phyloP scores from a whole-genome alignment of 305 asterid species.

The Fraxinus angustifolia region DNA sequence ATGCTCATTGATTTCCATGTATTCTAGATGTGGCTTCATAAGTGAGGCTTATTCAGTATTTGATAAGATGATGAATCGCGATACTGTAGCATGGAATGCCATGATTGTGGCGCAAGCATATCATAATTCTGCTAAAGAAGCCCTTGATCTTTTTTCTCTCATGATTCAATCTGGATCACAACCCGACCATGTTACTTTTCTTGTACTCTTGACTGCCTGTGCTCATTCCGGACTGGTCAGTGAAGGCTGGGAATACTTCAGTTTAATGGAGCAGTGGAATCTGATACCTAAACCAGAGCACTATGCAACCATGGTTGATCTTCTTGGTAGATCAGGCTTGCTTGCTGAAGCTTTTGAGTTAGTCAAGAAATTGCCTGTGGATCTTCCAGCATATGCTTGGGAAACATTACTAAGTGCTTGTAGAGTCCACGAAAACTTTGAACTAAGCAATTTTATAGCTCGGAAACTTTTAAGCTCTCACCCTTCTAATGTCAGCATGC shows the following conservation, averaged over 20 bases:
- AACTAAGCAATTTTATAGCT: slow-evolving; percentile 34
- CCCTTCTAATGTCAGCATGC: slow-evolving; percentile 35
- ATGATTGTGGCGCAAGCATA: slow-evolving; percentile 43
- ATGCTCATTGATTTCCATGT: slow-evolving; percentile 55
- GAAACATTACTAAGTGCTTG: slow-evolving; percentile 49
- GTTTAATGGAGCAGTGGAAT: slow-evolving; percentile 40
- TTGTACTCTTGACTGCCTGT: slow-evolving; percentile 46
- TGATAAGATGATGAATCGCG: slow-evolving; percentile 28
- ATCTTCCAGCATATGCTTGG: slow-evolving; percentile 43
- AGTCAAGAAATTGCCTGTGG: slow-evolving; percentile 33
- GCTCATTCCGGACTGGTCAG: slow-evolving; percentile 46
- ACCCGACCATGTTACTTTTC: slow-evolving; percentile 45
- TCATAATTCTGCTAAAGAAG: slow-evolving; percentile 35
- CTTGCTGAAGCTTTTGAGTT: slow-evolving; percentile 38
- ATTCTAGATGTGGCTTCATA: slow-evolving; percentile 52
- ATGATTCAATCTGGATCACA: slow-evolving; percentile 35
- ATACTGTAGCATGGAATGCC: slow-evolving; percentile 45
- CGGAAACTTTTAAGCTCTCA: slow-evolving; percentile 19
- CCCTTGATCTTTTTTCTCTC: slow-evolving; percentile 27
- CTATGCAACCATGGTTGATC: slow-evolving; percentile 38
- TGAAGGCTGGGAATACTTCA: slow-evolving; percentile 35
- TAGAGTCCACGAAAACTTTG: slow-evolving; percentile 38
- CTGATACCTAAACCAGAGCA: slow-evolving; percentile 42
- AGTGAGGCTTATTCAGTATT: slow-evolving; percentile 37
- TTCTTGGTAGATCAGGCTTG: slow-evolving; percentile 44